These are phyloP conservation scores for Xanthoceras sorbifolium DNA, from an alignment of 345 rosid species.

Conservation along the genomic window DNA sequence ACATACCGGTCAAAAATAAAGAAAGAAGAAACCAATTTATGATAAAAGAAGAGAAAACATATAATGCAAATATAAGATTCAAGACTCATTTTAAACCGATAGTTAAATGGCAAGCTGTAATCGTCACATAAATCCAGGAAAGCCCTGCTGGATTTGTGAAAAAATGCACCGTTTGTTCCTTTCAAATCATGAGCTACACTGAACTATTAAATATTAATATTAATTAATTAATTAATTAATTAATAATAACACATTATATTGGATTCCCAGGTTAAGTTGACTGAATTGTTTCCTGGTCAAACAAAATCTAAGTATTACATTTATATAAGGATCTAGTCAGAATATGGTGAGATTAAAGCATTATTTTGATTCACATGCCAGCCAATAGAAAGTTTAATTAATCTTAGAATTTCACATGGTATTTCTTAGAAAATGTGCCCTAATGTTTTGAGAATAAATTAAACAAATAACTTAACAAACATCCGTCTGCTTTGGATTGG, in stretches of 20 bases:
- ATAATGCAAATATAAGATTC: not conserved
- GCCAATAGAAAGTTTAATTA: slow-evolving; percentile 22
- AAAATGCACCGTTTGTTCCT: slow-evolving; percentile 20
- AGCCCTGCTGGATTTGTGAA: slow-evolving; percentile 17
- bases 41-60: not conserved
- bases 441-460: slow-evolving; percentile 24
- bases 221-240: not conserved
- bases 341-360: not conserved
- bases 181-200: slow-evolving; percentile 31
- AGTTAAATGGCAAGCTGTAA: slow-evolving; percentile 18
- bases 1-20: too few species aligned
- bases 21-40: too few species aligned
- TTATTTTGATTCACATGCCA: slow-evolving; percentile 16
- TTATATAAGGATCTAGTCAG: not conserved
- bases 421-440: slow-evolving; percentile 46
- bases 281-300: slow-evolving; percentile 38
- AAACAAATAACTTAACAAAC: slow-evolving; percentile 39
- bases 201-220: too few species aligned
- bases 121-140: slow-evolving; percentile 22
- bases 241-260: not conserved
- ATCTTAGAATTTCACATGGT: slow-evolving; percentile 39
- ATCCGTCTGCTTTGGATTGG: slow-evolving; percentile 63
- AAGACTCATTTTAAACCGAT: not conserved
- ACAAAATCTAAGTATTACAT: not conserved
- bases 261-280: slow-evolving; percentile 37